A percentile compares a stretch with the other conserved stretches of the same genome.
Conservation (phyloP, 768 basidiomycete species). For the Serpula lacrymans region DNA sequence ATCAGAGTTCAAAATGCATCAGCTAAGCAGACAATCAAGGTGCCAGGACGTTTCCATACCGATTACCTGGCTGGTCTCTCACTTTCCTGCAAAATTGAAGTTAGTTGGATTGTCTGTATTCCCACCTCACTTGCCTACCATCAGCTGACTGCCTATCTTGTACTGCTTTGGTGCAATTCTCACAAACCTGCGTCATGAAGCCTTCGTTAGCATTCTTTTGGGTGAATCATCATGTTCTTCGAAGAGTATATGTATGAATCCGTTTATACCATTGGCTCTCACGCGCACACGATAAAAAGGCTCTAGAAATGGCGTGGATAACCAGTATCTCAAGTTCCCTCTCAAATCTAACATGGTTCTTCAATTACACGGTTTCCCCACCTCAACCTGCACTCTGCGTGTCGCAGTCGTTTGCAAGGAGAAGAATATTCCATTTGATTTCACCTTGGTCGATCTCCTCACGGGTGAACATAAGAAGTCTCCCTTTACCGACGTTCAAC, state of each 20-base stretch:
- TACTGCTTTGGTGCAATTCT: background rate
- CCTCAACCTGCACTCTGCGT: conserved; percentile 47
- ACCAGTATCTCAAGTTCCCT: background rate
- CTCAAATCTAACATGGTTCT: conserved; percentile 13
- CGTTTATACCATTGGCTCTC: conserved; percentile 6
- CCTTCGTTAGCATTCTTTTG: conserved; percentile 1
- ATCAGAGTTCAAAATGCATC: background rate
- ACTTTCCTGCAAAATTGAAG: background rate
- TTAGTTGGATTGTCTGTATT: background rate
- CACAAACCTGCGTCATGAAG: background rate
- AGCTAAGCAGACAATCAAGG: background rate
- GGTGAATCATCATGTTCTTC: background rate
- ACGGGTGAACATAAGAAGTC: conserved; percentile 45
- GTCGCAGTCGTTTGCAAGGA: conserved; percentile 51
- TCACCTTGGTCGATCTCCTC: conserved; percentile 39
- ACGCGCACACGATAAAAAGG: conserved; percentile 8
- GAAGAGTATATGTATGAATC: background rate
- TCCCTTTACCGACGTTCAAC: conserved; percentile 48
- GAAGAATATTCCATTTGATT: conserved; percentile 52
- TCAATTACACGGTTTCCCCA: conserved; percentile 13
- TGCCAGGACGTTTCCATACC: background rate
- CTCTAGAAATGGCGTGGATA: background rate
- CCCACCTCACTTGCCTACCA: background rate
- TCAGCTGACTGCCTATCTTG: conserved; percentile 3
- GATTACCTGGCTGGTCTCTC: background rate